Evolutionary conservation across 1,139 yeast genomes (phyloP).

Genomic region (Yamadazyma atlantica): DNA sequence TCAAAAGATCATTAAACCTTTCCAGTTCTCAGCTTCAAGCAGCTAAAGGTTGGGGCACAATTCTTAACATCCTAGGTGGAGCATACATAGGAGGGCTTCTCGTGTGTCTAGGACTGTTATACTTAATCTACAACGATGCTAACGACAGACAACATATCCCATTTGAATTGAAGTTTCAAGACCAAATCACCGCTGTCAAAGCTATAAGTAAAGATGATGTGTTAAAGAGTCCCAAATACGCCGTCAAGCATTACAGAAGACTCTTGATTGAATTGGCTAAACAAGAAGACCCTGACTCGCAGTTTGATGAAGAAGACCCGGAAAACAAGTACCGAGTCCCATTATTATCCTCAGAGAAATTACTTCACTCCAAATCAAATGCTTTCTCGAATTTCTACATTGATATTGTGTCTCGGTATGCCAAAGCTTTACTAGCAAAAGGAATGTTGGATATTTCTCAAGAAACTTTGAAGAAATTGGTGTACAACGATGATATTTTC

Average conservation of each 20-base stretch:
- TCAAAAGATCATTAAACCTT: slow-evolving; percentile 12
- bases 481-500: slow-evolving; percentile 39
- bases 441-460: slow-evolving; percentile 37
- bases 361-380: slow-evolving; percentile 31
- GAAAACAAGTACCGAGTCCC: slow-evolving; percentile 33
- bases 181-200: slow-evolving; percentile 41
- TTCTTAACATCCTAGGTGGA: slow-evolving; percentile 40
- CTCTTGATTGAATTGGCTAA: slow-evolving; percentile 38
- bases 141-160: slow-evolving; percentile 42
- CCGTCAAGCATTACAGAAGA: slow-evolving; percentile 46
- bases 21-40: slow-evolving; percentile 23
- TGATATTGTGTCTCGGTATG: slow-evolving; percentile 44
- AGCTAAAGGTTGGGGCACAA: slow-evolving; percentile 31
- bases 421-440: slow-evolving; percentile 43
- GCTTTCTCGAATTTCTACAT: slow-evolving; percentile 44
- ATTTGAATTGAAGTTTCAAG: slow-evolving; percentile 32
- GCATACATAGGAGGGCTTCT: slow-evolving; percentile 45
- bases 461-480: slow-evolving; percentile 28
- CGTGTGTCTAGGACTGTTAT: slow-evolving; percentile 40
- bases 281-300: slow-evolving; percentile 24
- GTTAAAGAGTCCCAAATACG: slow-evolving; percentile 41
- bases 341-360: slow-evolving; percentile 27
- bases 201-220: slow-evolving; percentile 50
- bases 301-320: slow-evolving; percentile 25
- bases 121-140: slow-evolving; percentile 43